A percentile compares a stretch with the other conserved stretches of the same genome.
phyloP scores from a whole-genome alignment of 2,329 filamentous ascomycete species.

The Alternaria viburni region DNA sequence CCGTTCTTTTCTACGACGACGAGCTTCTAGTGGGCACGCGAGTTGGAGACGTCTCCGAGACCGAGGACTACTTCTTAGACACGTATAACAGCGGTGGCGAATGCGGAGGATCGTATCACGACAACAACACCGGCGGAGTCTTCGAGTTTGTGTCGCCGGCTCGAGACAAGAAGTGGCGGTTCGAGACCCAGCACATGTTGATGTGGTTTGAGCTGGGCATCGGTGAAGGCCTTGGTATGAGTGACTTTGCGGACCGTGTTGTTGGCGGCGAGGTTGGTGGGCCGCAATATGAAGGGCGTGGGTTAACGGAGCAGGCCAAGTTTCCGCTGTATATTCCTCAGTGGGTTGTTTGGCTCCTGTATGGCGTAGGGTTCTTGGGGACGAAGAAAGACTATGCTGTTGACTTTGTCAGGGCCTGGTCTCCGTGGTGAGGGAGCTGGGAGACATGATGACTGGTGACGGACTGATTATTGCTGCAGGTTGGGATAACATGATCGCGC shows the following conservation, averaged over 20 bases:
- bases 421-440: background rate
- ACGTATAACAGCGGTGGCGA: background rate
- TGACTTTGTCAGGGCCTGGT: background rate
- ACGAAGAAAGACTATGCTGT: background rate
- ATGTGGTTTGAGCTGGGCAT: background rate
- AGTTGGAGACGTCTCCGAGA: background rate
- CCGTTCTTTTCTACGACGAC: background rate
- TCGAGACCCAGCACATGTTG: background rate
- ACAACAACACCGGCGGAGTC: background rate
- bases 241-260: background rate
- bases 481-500: background rate
- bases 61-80: background rate
- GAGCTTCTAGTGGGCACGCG: background rate
- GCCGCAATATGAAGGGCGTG: background rate
- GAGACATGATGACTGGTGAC: background rate
- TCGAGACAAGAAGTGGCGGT: background rate
- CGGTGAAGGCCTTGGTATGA: background rate
- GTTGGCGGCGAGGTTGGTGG: background rate
- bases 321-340: background rate
- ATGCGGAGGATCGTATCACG: background rate
- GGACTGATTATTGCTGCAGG: fast-evolving
- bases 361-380: background rate
- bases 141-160: background rate
- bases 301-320: background rate
- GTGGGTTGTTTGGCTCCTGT: background rate